Percentiles rank a stretch among this genome's conserved stretches.
Conservation (phyloP, 768 basidiomycete genomes). For the Hebeloma cylindrosporum region DNA sequence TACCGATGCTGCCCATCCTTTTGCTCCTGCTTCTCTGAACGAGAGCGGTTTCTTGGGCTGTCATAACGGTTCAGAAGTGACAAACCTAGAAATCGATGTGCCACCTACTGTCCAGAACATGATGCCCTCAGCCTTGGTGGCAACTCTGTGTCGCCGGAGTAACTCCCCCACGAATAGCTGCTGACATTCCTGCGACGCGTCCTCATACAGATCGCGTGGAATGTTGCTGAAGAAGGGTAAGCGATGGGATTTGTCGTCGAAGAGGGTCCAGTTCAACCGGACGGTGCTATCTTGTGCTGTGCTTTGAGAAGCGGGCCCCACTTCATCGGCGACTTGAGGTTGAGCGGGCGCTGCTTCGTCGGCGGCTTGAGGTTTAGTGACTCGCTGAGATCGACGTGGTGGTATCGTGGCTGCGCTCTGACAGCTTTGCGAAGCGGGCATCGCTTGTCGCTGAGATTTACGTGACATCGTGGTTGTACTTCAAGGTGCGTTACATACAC, state of each 20-base stretch:
- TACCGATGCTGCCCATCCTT: conserved; percentile 7
- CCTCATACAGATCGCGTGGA: conserved; percentile 5
- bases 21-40: background rate
- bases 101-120: too few species aligned
- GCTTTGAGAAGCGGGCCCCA: conserved; percentile 1
- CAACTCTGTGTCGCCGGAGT: background rate
- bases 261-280: conserved; percentile 8
- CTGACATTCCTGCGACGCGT: conserved; percentile 3
- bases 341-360: too few species aligned
- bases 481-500: too few species aligned
- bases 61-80: conserved; percentile 3
- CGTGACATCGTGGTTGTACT: too few species aligned
- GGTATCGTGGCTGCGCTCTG: too few species aligned
- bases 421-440: too few species aligned
- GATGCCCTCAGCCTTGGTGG: background rate
- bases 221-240: background rate
- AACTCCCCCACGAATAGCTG: background rate
- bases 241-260: conserved; percentile 6
- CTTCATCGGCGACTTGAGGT: background rate
- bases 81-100: too few species aligned
- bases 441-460: too few species aligned
- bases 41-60: conserved; percentile 3
- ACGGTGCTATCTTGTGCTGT: background rate
- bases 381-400: too few species aligned
- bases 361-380: too few species aligned